phyloP scores from a whole-genome alignment of 345 rosid species.

The Eucalyptus sideroxylon region DNA sequence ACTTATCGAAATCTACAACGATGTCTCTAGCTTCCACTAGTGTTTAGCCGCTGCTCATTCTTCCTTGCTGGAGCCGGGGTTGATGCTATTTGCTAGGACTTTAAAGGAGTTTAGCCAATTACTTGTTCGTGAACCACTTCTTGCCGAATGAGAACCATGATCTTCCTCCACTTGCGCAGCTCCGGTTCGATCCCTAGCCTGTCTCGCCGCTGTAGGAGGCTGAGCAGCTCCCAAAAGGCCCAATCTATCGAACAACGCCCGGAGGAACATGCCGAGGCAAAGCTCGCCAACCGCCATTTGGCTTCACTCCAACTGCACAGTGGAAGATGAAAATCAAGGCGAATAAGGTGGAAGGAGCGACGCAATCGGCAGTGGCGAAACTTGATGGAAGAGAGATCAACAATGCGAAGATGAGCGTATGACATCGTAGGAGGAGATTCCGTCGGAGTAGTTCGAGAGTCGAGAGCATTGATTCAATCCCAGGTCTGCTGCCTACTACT shows the following conservation, averaged over 20 bases:
- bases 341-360: not conserved
- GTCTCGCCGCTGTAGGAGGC: not conserved
- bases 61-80: not conserved
- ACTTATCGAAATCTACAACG: not conserved
- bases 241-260: not conserved
- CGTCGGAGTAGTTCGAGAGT: not conserved
- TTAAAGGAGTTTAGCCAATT: not conserved
- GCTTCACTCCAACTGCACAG: not conserved
- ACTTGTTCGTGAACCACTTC: accelerated
- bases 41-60: not conserved
- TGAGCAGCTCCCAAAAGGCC: not conserved
- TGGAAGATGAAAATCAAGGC: not conserved
- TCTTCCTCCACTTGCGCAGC: not conserved
- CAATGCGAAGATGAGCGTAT: not conserved
- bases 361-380: not conserved
- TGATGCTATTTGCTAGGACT: not conserved
- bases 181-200: accelerated
- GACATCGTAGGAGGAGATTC: not conserved
- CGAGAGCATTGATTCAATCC: not conserved
- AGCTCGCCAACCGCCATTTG: not conserved
- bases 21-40: not conserved
- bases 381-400: not conserved
- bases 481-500: not conserved
- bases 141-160: not conserved
- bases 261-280: not conserved